Base-by-base conservation (phyloP, 2,329 filamentous ascomycete genomes). In the Diplodia scrobiculata region DNA sequence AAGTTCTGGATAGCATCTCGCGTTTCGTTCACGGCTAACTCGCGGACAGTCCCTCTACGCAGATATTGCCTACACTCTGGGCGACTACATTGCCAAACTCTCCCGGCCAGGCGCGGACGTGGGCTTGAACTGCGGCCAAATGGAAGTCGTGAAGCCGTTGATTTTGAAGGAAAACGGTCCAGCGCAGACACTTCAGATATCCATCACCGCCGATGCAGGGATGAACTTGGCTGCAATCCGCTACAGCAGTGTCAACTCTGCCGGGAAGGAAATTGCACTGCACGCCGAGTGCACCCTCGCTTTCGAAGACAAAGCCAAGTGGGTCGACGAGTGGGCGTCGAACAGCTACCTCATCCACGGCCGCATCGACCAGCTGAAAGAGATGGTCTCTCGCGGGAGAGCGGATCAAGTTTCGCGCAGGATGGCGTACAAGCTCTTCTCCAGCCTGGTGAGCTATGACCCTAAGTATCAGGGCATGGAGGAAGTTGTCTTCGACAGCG, bases 341-440 rank as follows among this genome's bases (percentile, higher is more conserved):
- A n/a, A 5, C 14, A 67, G 72, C 6, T 73, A 75, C 58, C 70
- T 77, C 10, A 68, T 79, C 51, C 69, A 73, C 34, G 70, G 70
- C 14, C 69, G 76, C n/a, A 76, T 78, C 50, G 71, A 73, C n/a
- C 4, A 19, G 29, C 52, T 54, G 5, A 14, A 19, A 2, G 25
- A 21, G 0, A n/a, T 32, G 5, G 17, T 32, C 51, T 2, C 27
- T 0, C 6, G 7, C 7, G 72, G 71, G 68, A 69, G 71, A 38
- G 73, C 70, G 32, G 72, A 75, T 68, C 70, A 73, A 45, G 70
- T 78, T 48, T 71, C 70, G 51, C 72, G 71, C 13, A 69, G 70
- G 1, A 75, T 78, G 70, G 76, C 73, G 2, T 79, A 79, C 71
- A 73, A 72, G 65, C 73, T 79, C 13, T 77, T 79, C 63, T 68